Percentiles rank a stretch among this genome's conserved stretches.
Evolutionary conservation across 129 eudicot genomes (phyloP).

Genomic region (Flaveria ramosissima): DNA sequence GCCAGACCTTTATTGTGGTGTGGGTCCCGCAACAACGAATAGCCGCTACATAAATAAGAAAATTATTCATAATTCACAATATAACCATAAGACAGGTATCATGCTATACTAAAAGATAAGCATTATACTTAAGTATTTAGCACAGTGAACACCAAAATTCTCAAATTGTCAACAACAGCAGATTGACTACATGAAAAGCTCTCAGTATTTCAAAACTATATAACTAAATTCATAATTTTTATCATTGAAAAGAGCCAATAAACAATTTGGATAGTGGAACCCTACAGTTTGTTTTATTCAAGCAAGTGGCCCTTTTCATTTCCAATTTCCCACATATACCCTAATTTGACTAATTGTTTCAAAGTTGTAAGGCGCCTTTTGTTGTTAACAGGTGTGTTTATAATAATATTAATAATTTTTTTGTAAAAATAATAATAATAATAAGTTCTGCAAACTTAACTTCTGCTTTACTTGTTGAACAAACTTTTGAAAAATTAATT

Average conservation of each 20-base stretch:
- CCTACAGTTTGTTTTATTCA: constrained; percentile 24
- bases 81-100: constrained; percentile 15
- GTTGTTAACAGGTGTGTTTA: neutral
- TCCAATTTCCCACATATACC: neutral
- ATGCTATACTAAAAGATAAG: neutral
- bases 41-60: constrained; percentile 62
- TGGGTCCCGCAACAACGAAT: constrained; percentile 90
- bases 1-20: constrained; percentile 95
- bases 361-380: neutral
- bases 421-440: neutral
- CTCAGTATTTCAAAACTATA: constrained; percentile 16
- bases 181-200: constrained; percentile 23
- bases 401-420: neutral
- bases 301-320: constrained; percentile 17
- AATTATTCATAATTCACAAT: neutral
- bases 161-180: constrained; percentile 1
- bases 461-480: neutral
- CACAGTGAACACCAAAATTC: neutral
- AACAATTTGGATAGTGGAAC: constrained; percentile 16
- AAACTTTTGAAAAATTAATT: neutral
- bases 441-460: neutral
- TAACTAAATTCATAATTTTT: neutral
- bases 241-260: constrained; percentile 3
- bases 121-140: constrained; percentile 10
- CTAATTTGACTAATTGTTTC: neutral